Conservation (phyloP, 2,329 filamentous ascomycete genomes). For the Clarireedia paspali region DNA sequence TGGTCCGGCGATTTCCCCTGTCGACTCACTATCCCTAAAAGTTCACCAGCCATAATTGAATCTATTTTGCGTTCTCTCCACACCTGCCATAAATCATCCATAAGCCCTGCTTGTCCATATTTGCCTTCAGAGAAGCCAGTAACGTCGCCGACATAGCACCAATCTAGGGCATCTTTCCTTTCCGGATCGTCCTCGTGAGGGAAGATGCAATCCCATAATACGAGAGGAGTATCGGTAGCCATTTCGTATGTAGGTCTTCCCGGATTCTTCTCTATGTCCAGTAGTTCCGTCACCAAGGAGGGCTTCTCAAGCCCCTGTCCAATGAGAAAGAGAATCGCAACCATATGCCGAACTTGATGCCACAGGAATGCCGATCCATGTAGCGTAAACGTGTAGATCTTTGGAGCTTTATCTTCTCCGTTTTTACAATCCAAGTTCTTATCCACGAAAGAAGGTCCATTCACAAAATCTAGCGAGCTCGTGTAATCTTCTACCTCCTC, state of each 20-base stretch:
- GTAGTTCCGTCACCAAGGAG: slow-evolving; percentile 61
- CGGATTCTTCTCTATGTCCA: slow-evolving; percentile 66
- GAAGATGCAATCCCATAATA: slow-evolving; percentile 95
- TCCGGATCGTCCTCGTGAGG: slow-evolving; percentile 41
- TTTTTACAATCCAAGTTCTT: not conserved
- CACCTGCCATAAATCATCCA: slow-evolving; percentile 70
- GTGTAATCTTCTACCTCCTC: slow-evolving; percentile 54
- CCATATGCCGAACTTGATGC: slow-evolving; percentile 96
- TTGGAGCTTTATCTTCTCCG: slow-evolving; percentile 32
- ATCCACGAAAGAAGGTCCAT: slow-evolving; percentile 5
- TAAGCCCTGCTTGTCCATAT: slow-evolving; percentile 57
- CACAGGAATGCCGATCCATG: slow-evolving; percentile 90
- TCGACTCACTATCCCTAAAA: slow-evolving; percentile 55
- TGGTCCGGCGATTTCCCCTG: slow-evolving; percentile 29
- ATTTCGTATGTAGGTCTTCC: slow-evolving; percentile 82
- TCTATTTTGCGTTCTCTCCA: slow-evolving; percentile 88
- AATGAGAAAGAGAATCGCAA: slow-evolving; percentile 84
- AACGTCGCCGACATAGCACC: slow-evolving; percentile 72
- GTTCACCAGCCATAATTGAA: slow-evolving; percentile 68
- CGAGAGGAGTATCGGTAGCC: slow-evolving; percentile 81
- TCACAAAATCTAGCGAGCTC: slow-evolving; percentile 49
- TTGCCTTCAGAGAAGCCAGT: slow-evolving; percentile 46
- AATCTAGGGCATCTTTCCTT: slow-evolving; percentile 57
- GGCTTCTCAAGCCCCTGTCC: slow-evolving; percentile 81
- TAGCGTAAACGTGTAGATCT: slow-evolving; percentile 82